Evolutionary conservation across 257 asterid genomes (phyloP).

Genomic region (Ilex aquifolium): DNA sequence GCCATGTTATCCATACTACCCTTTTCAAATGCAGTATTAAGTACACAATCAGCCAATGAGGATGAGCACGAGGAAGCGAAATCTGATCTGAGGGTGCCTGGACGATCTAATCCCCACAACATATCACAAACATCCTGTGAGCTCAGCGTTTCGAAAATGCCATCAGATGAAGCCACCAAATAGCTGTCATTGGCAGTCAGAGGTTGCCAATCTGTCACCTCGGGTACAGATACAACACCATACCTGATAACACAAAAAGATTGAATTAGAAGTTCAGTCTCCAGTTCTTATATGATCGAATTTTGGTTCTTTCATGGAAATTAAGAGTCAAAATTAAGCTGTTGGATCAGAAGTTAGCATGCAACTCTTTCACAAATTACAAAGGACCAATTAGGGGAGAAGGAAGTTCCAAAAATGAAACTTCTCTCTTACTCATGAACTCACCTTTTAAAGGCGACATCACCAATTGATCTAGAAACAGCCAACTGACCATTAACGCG

Average conservation of each 20-base stretch:
- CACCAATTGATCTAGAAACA: slow-evolving; percentile 92
- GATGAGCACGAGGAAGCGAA: slow-evolving; percentile 46
- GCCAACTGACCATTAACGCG: slow-evolving; percentile 96
- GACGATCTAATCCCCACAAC: slow-evolving; percentile 60
- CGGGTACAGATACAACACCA: slow-evolving; percentile 93
- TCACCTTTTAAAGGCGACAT: slow-evolving; percentile 69
- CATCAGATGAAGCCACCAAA: slow-evolving; percentile 89
- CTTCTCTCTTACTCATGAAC: not conserved
- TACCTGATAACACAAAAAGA: slow-evolving; percentile 47
- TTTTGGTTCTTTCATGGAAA: not conserved
- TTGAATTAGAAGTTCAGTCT: slow-evolving; percentile 17
- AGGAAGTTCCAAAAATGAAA: too few relatives aligned
- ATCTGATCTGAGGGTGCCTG: slow-evolving; percentile 30
- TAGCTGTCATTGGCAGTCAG: slow-evolving; percentile 76
- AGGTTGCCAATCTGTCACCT: slow-evolving; percentile 93
- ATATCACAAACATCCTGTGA: slow-evolving; percentile 87
- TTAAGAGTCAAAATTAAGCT: too few relatives aligned
- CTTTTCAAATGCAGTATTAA: slow-evolving; percentile 67
- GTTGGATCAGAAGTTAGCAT: too few relatives aligned
- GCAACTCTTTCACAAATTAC: not conserved
- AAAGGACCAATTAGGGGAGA: not conserved
- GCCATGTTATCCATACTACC: slow-evolving; percentile 96
- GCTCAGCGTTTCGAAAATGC: slow-evolving; percentile 77
- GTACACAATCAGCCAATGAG: slow-evolving; percentile 82
- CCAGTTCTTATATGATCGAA: not conserved